Conservation (phyloP, 73 alveolate species). For the Paramecium sonneborni region DNA sequence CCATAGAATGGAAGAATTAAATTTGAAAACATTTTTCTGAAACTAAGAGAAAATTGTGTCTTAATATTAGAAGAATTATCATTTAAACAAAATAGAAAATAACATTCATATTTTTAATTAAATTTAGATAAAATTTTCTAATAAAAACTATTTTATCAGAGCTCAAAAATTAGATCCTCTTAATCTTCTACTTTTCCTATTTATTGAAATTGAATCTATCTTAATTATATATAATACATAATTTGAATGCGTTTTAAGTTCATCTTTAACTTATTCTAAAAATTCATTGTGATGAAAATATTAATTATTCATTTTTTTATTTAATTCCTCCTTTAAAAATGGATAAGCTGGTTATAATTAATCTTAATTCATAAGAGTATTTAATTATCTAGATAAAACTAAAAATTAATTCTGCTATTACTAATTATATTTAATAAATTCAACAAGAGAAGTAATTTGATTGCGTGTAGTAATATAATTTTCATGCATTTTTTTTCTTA, state of each 20-base stretch:
- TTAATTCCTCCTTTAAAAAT: neutral
- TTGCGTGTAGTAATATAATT: neutral
- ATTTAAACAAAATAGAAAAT: no score
- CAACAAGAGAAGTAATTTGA: neutral
- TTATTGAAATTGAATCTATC: neutral
- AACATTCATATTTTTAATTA: neutral
- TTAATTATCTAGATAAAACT: neutral
- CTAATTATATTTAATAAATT: neutral
- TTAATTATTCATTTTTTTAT: neutral
- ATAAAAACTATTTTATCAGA: neutral
- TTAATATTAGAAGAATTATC: constrained; percentile 20
- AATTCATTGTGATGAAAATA: constrained; percentile 13
- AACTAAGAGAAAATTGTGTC: constrained; percentile 14
- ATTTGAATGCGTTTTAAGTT: neutral
- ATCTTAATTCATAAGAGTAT: neutral
- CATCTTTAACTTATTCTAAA: neutral
- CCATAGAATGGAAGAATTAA: constrained; percentile 2
- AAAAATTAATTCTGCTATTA: neutral
- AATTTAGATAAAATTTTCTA: no score
- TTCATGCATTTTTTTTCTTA: constrained; percentile 16
- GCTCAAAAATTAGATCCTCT: neutral
- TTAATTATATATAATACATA: neutral
- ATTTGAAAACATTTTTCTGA: constrained; percentile 21
- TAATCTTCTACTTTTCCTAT: neutral
- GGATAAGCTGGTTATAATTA: neutral